Conservation (phyloP, 202 grass and related monocot species). For the Zizania palustris region DNA sequence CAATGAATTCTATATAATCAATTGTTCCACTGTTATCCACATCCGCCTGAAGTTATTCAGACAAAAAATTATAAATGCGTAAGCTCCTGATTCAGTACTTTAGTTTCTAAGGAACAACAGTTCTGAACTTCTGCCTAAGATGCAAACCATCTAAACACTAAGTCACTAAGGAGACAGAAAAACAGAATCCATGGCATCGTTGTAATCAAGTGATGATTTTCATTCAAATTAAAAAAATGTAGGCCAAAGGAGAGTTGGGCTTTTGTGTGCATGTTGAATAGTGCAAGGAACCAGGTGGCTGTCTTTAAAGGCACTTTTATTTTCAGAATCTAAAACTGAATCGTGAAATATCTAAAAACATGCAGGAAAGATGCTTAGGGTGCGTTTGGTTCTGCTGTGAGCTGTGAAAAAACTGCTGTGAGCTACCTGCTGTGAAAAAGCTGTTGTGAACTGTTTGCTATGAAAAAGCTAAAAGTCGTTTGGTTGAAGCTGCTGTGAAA, state of each 20-base stretch:
- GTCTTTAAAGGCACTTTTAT: background rate
- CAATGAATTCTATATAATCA: conserved; percentile 87
- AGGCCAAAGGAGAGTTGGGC: background rate
- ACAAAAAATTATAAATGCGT: conserved; percentile 25
- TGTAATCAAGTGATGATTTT: background rate
- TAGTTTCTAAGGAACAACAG: background rate
- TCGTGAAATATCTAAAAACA: background rate
- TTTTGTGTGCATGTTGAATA: background rate
- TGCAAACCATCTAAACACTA: background rate
- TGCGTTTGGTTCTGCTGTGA: too few relatives aligned
- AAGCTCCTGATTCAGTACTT: background rate
- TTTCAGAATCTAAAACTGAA: conserved; percentile 28
- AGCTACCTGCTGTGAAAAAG: too few relatives aligned
- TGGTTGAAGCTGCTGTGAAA: too few relatives aligned
- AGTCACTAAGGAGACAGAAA: background rate
- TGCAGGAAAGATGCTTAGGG: background rate
- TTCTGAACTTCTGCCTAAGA: conserved; percentile 10
- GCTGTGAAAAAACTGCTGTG: too few relatives aligned
- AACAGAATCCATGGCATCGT: conserved; percentile 3
- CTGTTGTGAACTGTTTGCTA: too few relatives aligned
- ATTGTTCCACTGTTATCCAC: conserved; percentile 85
- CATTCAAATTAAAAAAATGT: background rate
- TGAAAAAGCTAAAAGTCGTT: too few relatives aligned
- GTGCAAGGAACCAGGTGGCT: background rate
- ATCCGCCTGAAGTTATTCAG: conserved; percentile 66